Base-by-base conservation (phyloP, 108 stramenopile species). In the Mediolabrus comicus region DNA sequence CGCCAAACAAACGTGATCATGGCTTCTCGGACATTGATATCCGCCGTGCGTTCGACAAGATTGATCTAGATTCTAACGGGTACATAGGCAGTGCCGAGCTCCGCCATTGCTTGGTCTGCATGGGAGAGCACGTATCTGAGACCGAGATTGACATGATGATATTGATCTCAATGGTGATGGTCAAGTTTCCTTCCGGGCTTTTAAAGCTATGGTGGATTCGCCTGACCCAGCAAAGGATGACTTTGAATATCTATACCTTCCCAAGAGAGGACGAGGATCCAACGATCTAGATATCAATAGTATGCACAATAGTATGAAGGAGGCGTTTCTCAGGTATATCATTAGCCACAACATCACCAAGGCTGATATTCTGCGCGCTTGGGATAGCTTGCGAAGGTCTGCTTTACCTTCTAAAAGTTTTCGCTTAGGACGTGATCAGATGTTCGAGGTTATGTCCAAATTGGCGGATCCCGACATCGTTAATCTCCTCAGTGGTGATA, bases 101-200 rank as follows among this genome's bases (percentile, higher is more conserved):
- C 19, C 58, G 89, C 2, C 94, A 95, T 43, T 71, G 87, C 6
- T 72, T 95, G 14, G 65, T 91, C 13, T 90, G 90, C 65, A 92
- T 93, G 92, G 94, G 94, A 33, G 92, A 95, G 71, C 84, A 89
- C 26, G 90, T 95, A 49, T 88, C 94, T 9, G 89, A 88, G 36
- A 88, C 89, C 71, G 90, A 92, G 65, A 79, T 92, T 7, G 90
- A 92, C 59, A 85, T 90, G 83, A 95, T 95, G 94, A 91, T 95
- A 11, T 43, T 14, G 91, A 95, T 62, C 16, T 14, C 19, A 90
- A 92, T 57, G 92, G 92, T 10, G 94, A 95, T 59, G 94, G 94
- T 12, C 88, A 91, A 59, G 90, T 95, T 5, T 79, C 82, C 22
- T 95, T 69, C 63, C 69, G 69, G n/a, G 86, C 89, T 57, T 94